Evolutionary conservation across 176 grass and related monocot genomes (phyloP), one percentile per base, ranked within the genome.

Genomic region (Bonia amplexicaulis): DNA sequence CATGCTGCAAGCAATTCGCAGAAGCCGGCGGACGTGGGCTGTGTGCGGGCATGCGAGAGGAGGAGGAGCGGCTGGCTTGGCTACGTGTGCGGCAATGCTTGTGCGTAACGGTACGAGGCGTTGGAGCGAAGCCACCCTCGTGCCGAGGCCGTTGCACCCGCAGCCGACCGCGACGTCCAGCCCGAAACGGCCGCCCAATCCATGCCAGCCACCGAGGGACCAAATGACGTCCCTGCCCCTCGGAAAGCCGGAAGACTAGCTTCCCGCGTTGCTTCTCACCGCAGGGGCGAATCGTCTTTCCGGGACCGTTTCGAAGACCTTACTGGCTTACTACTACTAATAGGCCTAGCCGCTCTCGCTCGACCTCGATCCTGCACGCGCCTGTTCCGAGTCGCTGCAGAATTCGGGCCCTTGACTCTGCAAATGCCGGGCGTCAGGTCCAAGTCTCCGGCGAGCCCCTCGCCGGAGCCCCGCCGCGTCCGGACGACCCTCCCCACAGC

Each of bases 101-200:
- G 84, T 17, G 84, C 80, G 80, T 83, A 87, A 90, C 84, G 84
- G 74, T 78, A 83, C 66, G 27, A 79, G 79, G 16, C 84, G 72
- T 87, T 33, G 73, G 29, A 42, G 58, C 84, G 47, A 90, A 86
- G 84, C 89, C 73, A 86, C 54, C 39, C 27, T 29, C 31, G 79
- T 83, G 89, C 68, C 59, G n/a, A 74, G 27, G 73, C 74, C 29
- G 80, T 73, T 79, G 67, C 84, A 79, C 80, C 89, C 1, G 88
- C 88, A 77, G 46, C 66, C 47, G 88, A 90, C 39, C 46, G 27
- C 89, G 79, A 87, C 84, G 20, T 71, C 26, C 48, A 26, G 74
- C 27, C 79, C 46, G 73, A 77, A 54, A 19, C 86, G 2, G 45
- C 41, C 39, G 67, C 70, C 40, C 10, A 2, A 16, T 12, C n/a